phyloP scores from a whole-genome alignment of 371 early-diverging fungal genomes.

The Parasitella parasitica region DNA sequence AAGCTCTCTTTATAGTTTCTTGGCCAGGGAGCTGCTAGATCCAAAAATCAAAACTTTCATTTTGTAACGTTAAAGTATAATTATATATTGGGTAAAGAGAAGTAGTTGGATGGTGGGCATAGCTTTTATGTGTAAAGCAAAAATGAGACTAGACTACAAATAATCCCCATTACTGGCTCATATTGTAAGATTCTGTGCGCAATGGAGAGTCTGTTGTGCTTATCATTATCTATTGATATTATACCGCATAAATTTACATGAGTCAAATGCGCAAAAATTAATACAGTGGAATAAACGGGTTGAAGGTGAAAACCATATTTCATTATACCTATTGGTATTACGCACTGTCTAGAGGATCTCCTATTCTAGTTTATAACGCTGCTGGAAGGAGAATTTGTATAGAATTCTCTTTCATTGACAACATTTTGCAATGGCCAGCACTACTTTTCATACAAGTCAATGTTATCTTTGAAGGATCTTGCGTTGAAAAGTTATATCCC shows the following conservation, averaged over 20 bases:
- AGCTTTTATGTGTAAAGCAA: neutral
- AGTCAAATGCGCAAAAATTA: neutral
- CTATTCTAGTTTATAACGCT: slow-evolving; percentile 1
- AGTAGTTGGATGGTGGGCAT: neutral
- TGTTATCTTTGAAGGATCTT: neutral
- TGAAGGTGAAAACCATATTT: neutral
- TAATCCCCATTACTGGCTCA: neutral
- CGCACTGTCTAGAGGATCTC: neutral
- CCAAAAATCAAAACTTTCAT: too few relatives aligned
- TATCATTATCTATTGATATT: neutral
- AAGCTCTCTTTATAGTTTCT: too few relatives aligned
- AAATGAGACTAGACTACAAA: neutral
- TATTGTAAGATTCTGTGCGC: too few relatives aligned
- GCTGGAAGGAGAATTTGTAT: slow-evolving; percentile 1
- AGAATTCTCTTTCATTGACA: slow-evolving; percentile 2
- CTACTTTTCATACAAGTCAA: neutral
- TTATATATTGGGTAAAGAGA: neutral
- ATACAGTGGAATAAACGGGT: neutral
- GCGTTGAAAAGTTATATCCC: neutral
- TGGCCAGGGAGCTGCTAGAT: too few relatives aligned
- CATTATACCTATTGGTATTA: neutral
- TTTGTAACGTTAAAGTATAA: too few relatives aligned
- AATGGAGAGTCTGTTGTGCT: neutral
- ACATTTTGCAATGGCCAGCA: neutral
- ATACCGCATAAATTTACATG: neutral